Evolutionary conservation across 129 eudicot species (phyloP).

Genomic region (Tanacetum coccineum): DNA sequence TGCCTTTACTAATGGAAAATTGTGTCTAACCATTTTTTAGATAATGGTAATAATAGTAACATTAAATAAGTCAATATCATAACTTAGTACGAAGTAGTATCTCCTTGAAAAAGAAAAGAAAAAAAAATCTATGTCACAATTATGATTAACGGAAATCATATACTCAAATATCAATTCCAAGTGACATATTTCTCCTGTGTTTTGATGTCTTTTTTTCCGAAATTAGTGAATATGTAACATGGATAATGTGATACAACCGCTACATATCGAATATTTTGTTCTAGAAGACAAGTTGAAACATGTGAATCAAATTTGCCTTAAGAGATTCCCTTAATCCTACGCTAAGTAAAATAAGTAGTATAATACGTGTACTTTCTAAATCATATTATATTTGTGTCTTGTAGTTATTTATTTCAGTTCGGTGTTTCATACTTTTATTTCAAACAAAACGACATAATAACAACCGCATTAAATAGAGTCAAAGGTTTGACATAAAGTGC

Average conservation of each 20-base stretch:
- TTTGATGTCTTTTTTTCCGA: not conserved
- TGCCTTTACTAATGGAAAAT: not conserved
- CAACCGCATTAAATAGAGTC: too few relatives aligned
- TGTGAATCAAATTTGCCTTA: conserved; percentile 29
- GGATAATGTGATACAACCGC: conserved; percentile 23
- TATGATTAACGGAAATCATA: too few relatives aligned
- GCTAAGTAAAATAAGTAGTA: conserved; percentile 6
- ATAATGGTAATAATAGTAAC: too few relatives aligned
- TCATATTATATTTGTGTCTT: conserved; percentile 5
- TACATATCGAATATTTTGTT: conserved; percentile 18
- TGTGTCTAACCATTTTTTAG: too few relatives aligned
- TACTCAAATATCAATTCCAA: too few relatives aligned
- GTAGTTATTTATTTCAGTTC: not conserved
- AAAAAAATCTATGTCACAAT: too few relatives aligned
- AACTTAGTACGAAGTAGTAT: too few relatives aligned
- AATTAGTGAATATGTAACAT: conserved; percentile 11
- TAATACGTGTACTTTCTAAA: not conserved
- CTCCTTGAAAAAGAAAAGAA: too few relatives aligned
- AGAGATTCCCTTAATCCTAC: conserved; percentile 27
- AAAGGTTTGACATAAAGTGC: too few relatives aligned
- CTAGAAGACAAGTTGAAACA: conserved; percentile 22
- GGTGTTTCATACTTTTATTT: too few relatives aligned
- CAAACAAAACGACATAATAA: too few relatives aligned
- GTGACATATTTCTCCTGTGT: not conserved
- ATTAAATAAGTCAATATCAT: too few relatives aligned